phyloP scores from a whole-genome alignment of 441 rosid genomes.

The Pelargonium cotyledonis region DNA sequence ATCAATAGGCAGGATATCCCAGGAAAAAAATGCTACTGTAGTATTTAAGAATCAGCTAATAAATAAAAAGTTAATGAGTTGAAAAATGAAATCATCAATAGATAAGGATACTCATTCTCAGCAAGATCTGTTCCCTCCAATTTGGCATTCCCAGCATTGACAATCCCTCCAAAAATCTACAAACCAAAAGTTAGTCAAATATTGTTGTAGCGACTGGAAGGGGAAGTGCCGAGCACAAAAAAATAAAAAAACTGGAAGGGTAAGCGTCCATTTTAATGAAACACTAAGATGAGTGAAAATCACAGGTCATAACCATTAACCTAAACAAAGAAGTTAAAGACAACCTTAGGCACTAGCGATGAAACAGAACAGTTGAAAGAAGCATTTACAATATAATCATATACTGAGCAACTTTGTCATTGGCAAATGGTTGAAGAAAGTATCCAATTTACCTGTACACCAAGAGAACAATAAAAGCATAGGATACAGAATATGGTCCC shows the following conservation, averaged over 20 bases:
- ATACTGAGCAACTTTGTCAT: not conserved
- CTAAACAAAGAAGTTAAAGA: constrained; percentile 2
- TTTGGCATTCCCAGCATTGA: constrained; percentile 72
- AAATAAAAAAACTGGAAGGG: not conserved
- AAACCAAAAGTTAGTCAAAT: constrained; percentile 8
- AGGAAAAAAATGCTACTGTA: not conserved
- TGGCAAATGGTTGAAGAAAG: not conserved
- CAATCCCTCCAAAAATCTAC: constrained; percentile 89
- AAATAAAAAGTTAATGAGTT: not conserved
- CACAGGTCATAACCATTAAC: constrained; percentile 5
- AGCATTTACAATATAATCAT: constrained; percentile 3
- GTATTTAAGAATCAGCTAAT: not conserved
- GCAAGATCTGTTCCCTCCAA: constrained; percentile 55
- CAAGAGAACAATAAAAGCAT: constrained; percentile 90
- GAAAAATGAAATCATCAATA: not conserved
- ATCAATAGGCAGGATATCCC: not conserved
- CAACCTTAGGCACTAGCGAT: not conserved
- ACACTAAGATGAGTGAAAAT: not conserved
- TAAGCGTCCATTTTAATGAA: not conserved
- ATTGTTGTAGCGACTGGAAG: not conserved
- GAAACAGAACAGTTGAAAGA: not conserved
- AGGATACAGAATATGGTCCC: constrained; percentile 84
- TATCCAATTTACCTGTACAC: constrained; percentile 62
- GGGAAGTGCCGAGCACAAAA: not conserved
- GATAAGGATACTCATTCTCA: constrained; percentile 78